Conservation (phyloP, 305 asterid species). For the Stenogyne calaminthoides region DNA sequence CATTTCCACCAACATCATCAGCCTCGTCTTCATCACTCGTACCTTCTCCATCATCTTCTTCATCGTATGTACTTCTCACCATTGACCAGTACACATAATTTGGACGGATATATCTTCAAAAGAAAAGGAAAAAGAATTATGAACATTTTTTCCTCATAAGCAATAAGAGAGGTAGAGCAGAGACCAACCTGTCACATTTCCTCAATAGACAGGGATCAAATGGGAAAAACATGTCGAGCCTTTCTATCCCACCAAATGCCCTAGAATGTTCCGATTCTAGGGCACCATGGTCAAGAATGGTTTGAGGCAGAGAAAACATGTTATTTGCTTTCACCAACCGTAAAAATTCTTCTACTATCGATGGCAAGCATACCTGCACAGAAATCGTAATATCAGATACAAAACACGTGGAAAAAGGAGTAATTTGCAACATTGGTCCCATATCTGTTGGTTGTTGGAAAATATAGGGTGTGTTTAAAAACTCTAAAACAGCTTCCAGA, state of each 20-base stretch:
- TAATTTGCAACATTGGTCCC: too few species aligned
- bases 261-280: conserved; percentile 62
- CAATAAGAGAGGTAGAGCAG: background rate
- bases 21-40: conserved; percentile 66
- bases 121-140: background rate
- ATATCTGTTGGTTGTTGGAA: too few species aligned
- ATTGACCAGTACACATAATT: conserved; percentile 85
- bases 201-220: conserved; percentile 84
- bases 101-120: conserved; percentile 74
- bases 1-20: conserved; percentile 27
- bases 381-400: background rate
- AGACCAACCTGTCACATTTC: conserved; percentile 76
- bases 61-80: conserved; percentile 63
- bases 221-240: conserved; percentile 86
- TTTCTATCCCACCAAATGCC: conserved; percentile 73
- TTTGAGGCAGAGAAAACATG: conserved; percentile 53
- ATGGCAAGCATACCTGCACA: conserved; percentile 81
- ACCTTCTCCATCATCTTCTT: conserved; percentile 58
- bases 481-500: too few species aligned
- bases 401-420: background rate
- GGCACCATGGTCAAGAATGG: conserved; percentile 35
- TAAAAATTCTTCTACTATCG: conserved; percentile 81
- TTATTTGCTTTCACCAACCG: conserved; percentile 53
- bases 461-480: too few species aligned
- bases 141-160: conserved; percentile 5